Percentiles rank a stretch among this genome's conserved stretches.
Conservation (phyloP, 768 basidiomycete genomes). For the Serendipita indica region DNA sequence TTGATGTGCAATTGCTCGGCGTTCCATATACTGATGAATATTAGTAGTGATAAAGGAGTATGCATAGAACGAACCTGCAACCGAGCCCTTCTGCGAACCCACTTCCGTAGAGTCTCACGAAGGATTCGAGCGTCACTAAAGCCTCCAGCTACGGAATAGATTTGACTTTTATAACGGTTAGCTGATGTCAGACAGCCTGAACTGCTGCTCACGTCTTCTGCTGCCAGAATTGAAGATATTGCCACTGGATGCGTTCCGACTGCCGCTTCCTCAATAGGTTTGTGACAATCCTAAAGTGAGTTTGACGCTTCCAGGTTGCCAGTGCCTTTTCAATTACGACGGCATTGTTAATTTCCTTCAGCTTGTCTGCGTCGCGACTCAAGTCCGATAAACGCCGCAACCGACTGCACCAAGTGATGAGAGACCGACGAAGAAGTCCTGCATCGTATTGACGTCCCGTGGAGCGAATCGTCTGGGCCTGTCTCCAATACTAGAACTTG, state of each 20-base stretch:
- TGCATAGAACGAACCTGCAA: background rate
- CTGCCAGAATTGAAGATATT: background rate
- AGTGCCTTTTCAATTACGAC: background rate
- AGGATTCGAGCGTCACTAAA: slow-evolving; percentile 5
- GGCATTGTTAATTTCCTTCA: background rate
- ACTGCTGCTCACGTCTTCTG: background rate
- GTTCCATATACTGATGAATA: background rate
- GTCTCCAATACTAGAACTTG: slow-evolving; percentile 39
- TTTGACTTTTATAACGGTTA: background rate
- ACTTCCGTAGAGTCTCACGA: background rate
- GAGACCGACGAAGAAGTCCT: slow-evolving; percentile 30
- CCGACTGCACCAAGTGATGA: slow-evolving; percentile 39
- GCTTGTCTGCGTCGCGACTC: background rate
- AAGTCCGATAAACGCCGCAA: slow-evolving; percentile 19
- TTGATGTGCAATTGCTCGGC: slow-evolving; percentile 4
- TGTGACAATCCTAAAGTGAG: background rate
- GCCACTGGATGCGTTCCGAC: background rate
- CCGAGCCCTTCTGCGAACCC: background rate
- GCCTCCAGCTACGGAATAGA: background rate
- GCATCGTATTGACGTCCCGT: slow-evolving; percentile 38
- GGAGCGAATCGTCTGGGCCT: slow-evolving; percentile 34
- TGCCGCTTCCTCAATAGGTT: background rate
- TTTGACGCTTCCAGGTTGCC: background rate
- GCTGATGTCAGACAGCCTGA: background rate
- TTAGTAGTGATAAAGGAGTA: background rate